These are phyloP conservation scores for Aristolochia californica DNA, from an alignment of 164 flowering plant species.

Conservation along the genomic window DNA sequence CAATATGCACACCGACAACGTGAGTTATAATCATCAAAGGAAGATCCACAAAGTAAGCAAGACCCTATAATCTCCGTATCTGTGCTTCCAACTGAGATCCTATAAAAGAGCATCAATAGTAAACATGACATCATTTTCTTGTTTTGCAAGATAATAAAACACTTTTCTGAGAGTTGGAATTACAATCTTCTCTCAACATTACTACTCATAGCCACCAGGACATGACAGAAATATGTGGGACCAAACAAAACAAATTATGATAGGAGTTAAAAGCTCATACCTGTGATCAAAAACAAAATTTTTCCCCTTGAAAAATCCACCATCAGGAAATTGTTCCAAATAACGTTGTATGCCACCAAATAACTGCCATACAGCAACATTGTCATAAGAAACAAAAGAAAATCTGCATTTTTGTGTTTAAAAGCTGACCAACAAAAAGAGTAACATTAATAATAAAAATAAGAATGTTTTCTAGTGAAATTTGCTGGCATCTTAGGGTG, in stretches of 20 bases:
- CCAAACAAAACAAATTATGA: slow-evolving; percentile 1
- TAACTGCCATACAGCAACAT: slow-evolving; percentile 34
- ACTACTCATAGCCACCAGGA: too few species aligned
- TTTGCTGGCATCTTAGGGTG: neutral
- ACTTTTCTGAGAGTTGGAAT: too few species aligned
- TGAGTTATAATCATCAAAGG: slow-evolving; percentile 83
- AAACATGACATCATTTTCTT: too few species aligned
- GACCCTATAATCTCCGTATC: slow-evolving; percentile 40
- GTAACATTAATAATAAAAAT: neutral
- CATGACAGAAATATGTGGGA: too few species aligned
- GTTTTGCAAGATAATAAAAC: too few species aligned
- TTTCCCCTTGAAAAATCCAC: slow-evolving; percentile 92
- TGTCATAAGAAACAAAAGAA: neutral
- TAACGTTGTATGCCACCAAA: slow-evolving; percentile 96
- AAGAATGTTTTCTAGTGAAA: neutral
- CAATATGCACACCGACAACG: slow-evolving; percentile 75
- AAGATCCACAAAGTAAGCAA: slow-evolving; percentile 57
- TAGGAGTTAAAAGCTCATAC: slow-evolving; percentile 23
- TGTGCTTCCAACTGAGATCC: slow-evolving; percentile 84
- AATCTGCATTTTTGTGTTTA: neutral
- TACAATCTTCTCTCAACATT: too few species aligned
- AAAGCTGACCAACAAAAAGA: neutral
- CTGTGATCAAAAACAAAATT: slow-evolving; percentile 97
- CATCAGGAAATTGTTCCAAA: slow-evolving; percentile 86
- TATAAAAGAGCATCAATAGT: slow-evolving; percentile 16